phyloP scores from a whole-genome alignment of 176 grass and related monocot species.

The Raddia guianensis region DNA sequence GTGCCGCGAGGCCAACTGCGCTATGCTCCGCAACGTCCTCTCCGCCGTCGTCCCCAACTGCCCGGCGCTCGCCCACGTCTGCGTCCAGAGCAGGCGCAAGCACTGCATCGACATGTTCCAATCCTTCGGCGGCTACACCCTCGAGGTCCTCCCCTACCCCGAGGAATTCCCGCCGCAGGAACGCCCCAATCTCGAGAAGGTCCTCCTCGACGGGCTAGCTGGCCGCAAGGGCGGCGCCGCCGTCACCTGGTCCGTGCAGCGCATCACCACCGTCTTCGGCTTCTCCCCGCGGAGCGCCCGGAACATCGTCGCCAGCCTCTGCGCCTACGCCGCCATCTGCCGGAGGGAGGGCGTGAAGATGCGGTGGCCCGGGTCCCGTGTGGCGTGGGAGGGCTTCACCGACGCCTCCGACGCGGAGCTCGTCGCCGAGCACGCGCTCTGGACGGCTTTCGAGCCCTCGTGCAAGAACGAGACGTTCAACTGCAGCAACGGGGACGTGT shows the following conservation, averaged over 20 bases:
- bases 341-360: slow-evolving; percentile 42
- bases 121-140: background rate
- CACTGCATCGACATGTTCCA: slow-evolving; percentile 54
- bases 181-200: slow-evolving; percentile 47
- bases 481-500: slow-evolving; percentile 62
- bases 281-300: slow-evolving; percentile 48
- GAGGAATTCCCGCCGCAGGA: slow-evolving; percentile 50
- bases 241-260: slow-evolving; percentile 65
- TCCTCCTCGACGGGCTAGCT: slow-evolving; percentile 39
- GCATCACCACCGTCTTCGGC: slow-evolving; percentile 42
- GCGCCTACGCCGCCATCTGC: slow-evolving; percentile 59
- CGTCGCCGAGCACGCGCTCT: slow-evolving; percentile 57
- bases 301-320: slow-evolving; percentile 53
- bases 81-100: slow-evolving; percentile 64
- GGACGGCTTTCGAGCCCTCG: slow-evolving; percentile 49
- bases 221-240: slow-evolving; percentile 28
- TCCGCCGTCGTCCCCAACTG: slow-evolving; percentile 40
- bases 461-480: slow-evolving; percentile 67
- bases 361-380: slow-evolving; percentile 41
- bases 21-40: slow-evolving; percentile 59
- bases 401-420: slow-evolving; percentile 57
- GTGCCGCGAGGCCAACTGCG: slow-evolving; percentile 36
- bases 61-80: slow-evolving; percentile 49
- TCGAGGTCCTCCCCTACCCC: slow-evolving; percentile 44
- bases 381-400: slow-evolving; percentile 46